Percentiles rank a stretch among this genome's conserved stretches.
Conservation (phyloP, 768 basidiomycete genomes). For the Leucocoprinus birnbaumii region DNA sequence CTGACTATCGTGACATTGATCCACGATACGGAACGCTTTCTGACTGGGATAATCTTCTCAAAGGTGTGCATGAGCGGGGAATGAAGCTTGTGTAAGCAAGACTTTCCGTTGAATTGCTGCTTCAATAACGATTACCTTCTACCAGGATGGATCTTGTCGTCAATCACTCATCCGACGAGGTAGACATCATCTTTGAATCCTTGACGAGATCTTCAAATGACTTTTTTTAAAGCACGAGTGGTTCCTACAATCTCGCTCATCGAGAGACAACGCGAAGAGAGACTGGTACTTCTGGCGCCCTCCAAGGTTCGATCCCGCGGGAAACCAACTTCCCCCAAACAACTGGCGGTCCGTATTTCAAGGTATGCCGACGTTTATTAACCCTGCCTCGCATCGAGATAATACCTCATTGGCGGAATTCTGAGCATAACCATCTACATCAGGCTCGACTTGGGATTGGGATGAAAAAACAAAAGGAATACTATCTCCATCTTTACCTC, state of each 20-base stretch:
- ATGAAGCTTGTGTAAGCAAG: constrained; percentile 75
- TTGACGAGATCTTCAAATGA: too few species aligned
- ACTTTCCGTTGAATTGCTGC: too few species aligned
- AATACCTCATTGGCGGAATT: too few species aligned
- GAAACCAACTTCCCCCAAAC: constrained; percentile 60
- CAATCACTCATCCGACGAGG: constrained; percentile 72
- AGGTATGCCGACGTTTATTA: constrained; percentile 40
- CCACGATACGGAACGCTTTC: constrained; percentile 60
- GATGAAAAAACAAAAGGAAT: constrained; percentile 63
- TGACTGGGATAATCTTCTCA: constrained; percentile 56
- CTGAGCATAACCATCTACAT: neutral
- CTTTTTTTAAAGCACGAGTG: constrained; percentile 77
- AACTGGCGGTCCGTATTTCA: constrained; percentile 73
- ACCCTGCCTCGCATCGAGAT: too few species aligned
- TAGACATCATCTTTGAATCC: too few species aligned
- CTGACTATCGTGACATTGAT: constrained; percentile 65
- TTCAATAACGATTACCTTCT: neutral
- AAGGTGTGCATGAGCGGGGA: constrained; percentile 53
- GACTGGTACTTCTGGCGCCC: constrained; percentile 80
- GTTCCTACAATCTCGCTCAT: constrained; percentile 58
- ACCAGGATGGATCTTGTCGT: constrained; percentile 74
- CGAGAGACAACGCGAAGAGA: constrained; percentile 55
- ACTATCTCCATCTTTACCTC: constrained; percentile 69
- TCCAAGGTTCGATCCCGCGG: constrained; percentile 47
- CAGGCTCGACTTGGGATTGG: constrained; percentile 71